phyloP scores from a whole-genome alignment of 495 filamentous ascomycete species.

The Viridothelium virens region DNA sequence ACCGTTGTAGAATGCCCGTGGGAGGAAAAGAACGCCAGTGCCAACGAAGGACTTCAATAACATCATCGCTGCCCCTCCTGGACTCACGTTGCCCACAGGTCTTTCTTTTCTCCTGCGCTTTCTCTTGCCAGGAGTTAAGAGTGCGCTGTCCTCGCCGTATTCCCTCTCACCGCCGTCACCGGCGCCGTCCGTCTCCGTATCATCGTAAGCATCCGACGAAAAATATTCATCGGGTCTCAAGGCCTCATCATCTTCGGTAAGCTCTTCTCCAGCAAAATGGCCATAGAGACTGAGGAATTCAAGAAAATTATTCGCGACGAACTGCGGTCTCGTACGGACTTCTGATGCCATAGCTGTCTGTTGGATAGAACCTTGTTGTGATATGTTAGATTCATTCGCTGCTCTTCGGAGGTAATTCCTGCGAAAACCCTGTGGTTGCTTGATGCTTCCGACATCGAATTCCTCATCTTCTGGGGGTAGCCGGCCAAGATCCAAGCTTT shows the following conservation, averaged over 20 bases:
- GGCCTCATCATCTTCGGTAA: conserved; percentile 49
- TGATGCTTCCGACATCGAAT: conserved; percentile 44
- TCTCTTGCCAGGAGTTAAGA: conserved; percentile 42
- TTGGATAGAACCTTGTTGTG: conserved; percentile 32
- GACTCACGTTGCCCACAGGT: conserved; percentile 49
- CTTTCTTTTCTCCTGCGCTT: conserved; percentile 37
- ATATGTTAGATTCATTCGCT: conserved; percentile 28
- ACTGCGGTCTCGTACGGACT: not conserved
- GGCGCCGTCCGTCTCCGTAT: conserved; percentile 45
- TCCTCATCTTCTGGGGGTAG: conserved; percentile 23
- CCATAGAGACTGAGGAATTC: conserved; percentile 65
- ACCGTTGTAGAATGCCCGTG: conserved; percentile 60
- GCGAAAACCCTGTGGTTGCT: conserved; percentile 55
- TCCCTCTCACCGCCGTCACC: conserved; percentile 41
- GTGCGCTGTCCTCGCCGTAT: conserved; percentile 35
- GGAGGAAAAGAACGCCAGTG: conserved; percentile 62
- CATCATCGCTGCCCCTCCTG: conserved; percentile 58
- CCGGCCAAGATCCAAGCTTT: conserved; percentile 41
- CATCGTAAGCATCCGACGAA: conserved; percentile 37
- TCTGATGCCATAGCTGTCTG: conserved; percentile 36
- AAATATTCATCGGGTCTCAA: conserved; percentile 80
- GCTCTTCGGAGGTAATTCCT: conserved; percentile 48
- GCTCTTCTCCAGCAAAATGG: conserved; percentile 63
- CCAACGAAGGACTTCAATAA: conserved; percentile 59
- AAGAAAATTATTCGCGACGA: conserved; percentile 55